Evolutionary conservation across 2,329 filamentous ascomycete species (phyloP), one percentile per base, ranked within the genome.

Genomic region (Cladosporium halotolerans): DNA sequence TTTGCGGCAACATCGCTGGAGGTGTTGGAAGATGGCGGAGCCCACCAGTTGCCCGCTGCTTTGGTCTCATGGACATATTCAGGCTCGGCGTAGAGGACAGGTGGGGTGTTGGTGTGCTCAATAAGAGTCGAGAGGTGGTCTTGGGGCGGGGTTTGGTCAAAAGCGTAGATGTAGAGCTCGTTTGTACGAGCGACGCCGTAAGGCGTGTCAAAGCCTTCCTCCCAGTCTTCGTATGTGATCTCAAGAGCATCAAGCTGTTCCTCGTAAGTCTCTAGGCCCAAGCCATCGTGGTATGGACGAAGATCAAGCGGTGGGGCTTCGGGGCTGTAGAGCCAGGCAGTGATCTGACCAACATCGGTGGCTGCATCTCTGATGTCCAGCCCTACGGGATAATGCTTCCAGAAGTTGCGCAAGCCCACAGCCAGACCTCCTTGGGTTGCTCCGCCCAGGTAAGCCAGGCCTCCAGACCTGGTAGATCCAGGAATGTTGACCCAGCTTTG

Each of bases 201-300:
- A 0, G 81, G 77, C 0, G 78, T 82, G 52, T 78, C 72, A 40
- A 80, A 81, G 0, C 74, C 76, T 0, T 65, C 66, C 55, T 84
- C 80, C 55, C 74, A 84, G 56, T 84, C 81, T 55, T 85, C 82
- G 54, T 85, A 85, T 0, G 82, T 85, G 18, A 84, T 79, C 23
- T 82, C 74, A 0, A 84, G 72, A 1, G 79, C 82, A 54, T 83
- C 80, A 0, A 83, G 67, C 62, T 85, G 76, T 14, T 83, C 73
- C 0, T 69, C 71, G 54, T 82, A 84, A 0, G 73, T 78, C 41
- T 81, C 73, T 58, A 79, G 62, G 0, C 79, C 79, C 6, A 84
- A 64, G 0, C 79, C 78, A 55, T 84, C 79, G 44, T 84, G 81
- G 53, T 78, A 84, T 0, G 79, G 76, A 0, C 79, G 70, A 3